A percentile compares a stretch with the other conserved stretches of the same genome.
Evolutionary conservation across 305 asterid species (phyloP).

Genomic region (Fraxinus sp.): DNA sequence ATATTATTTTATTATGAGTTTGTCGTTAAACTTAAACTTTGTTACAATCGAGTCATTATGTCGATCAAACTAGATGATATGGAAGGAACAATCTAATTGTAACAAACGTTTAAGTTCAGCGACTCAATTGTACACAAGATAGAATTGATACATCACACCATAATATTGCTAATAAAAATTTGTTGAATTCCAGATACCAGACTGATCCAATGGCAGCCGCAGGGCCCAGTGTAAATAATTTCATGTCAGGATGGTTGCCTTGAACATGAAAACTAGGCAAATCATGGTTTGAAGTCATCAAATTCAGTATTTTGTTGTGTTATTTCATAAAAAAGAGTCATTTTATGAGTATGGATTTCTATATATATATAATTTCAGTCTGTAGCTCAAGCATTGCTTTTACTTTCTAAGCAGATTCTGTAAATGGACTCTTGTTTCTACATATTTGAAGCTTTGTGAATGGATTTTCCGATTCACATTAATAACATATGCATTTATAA

Average conservation of each 20-base stretch:
- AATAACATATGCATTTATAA: not conserved
- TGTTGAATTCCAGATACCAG: constrained; percentile 41
- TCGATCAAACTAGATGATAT: not conserved
- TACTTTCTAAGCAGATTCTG: not conserved
- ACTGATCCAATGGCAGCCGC: constrained; percentile 49
- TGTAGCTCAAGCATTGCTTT: not conserved
- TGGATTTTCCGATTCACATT: not conserved
- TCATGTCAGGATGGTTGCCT: constrained; percentile 56
- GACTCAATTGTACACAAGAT: not conserved
- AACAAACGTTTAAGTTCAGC: not conserved
- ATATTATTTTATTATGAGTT: not conserved
- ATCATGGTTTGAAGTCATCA: not conserved
- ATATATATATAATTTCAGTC: not conserved
- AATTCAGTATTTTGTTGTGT: not conserved
- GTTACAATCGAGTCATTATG: not conserved
- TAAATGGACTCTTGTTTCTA: not conserved
- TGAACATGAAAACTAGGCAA: constrained; percentile 21
- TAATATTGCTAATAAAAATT: not conserved
- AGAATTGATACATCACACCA: not conserved
- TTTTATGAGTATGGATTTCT: not conserved
- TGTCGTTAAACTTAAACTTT: not conserved
- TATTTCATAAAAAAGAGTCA: not conserved
- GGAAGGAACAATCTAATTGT: not conserved
- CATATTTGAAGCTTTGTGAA: not conserved
- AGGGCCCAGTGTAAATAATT: constrained; percentile 58